These are phyloP conservation scores for Candida railenensis DNA, from an alignment of 805 yeast genomes.

Conservation along the genomic window DNA sequence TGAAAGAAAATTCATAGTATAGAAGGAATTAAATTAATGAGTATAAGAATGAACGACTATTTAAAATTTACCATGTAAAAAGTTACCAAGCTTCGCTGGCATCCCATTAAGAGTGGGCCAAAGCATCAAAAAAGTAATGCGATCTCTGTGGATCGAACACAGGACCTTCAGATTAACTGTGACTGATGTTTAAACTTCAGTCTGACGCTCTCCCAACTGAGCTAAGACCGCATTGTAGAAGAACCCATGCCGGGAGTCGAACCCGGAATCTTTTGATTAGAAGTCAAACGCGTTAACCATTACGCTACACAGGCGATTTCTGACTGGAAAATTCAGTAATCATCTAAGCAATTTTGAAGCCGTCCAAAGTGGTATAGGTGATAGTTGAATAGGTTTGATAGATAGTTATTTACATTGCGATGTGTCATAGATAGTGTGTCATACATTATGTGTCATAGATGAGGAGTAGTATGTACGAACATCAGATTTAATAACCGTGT, in stretches of 20 bases:
- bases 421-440: too few species aligned
- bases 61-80: neutral
- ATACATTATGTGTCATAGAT: too few species aligned
- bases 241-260: slow-evolving; percentile 54
- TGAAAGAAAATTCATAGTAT: slow-evolving; percentile 1
- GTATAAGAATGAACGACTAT: neutral
- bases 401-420: too few species aligned
- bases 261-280: slow-evolving; percentile 66
- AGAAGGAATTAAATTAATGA: neutral
- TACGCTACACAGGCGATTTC: slow-evolving; percentile 54
- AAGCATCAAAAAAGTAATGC: slow-evolving; percentile 36
- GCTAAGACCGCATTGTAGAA: slow-evolving; percentile 23
- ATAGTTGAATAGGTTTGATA: too few species aligned
- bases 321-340: too few species aligned
- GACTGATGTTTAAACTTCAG: slow-evolving; percentile 3
- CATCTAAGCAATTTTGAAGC: too few species aligned
- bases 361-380: too few species aligned
- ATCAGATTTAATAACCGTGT: too few species aligned
- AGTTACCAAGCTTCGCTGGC: neutral
- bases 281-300: slow-evolving; percentile 69
- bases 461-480: too few species aligned
- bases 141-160: slow-evolving; percentile 84
- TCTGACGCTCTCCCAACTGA: slow-evolving; percentile 25
- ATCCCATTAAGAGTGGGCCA: neutral
- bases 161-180: slow-evolving; percentile 72